Evolutionary conservation across 2,329 filamentous ascomycete genomes (phyloP).

Genomic region (Helotiales sp.): DNA sequence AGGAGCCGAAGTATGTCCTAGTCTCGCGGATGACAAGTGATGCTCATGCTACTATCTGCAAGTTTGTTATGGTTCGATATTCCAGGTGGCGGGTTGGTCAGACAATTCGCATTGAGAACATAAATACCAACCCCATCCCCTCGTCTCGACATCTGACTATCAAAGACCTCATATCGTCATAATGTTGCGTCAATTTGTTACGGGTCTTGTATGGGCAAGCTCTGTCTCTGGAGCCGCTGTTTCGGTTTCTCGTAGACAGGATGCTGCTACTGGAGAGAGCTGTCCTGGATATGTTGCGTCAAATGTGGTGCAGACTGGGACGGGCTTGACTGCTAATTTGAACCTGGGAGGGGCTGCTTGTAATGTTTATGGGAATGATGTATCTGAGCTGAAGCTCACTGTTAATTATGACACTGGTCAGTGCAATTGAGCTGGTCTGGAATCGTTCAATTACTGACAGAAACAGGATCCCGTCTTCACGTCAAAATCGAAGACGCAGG

Average conservation of each 20-base stretch:
- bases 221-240: constrained; percentile 1
- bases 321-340: constrained; percentile 60
- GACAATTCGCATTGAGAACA: too few species aligned
- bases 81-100: not conserved
- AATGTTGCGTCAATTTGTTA: constrained; percentile 9
- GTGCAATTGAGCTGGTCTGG: constrained; percentile 32
- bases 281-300: constrained; percentile 60
- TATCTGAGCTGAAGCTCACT: constrained; percentile 58
- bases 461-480: constrained; percentile 55
- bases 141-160: not conserved
- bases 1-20: constrained; percentile 3
- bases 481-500: constrained; percentile 66
- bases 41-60: not conserved
- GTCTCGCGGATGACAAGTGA: not conserved
- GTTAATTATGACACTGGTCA: constrained; percentile 66
- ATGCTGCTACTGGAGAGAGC: not conserved
- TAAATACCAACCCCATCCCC: not conserved
- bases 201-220: constrained; percentile 3
- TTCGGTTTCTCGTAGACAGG: not conserved
- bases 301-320: constrained; percentile 51
- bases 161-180: not conserved
- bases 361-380: constrained; percentile 63
- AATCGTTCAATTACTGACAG: not conserved
- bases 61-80: not conserved
- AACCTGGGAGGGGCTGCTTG: constrained; percentile 62